Base-by-base conservation (phyloP, 805 yeast species). In the Yamadazyma kitorensis region DNA sequence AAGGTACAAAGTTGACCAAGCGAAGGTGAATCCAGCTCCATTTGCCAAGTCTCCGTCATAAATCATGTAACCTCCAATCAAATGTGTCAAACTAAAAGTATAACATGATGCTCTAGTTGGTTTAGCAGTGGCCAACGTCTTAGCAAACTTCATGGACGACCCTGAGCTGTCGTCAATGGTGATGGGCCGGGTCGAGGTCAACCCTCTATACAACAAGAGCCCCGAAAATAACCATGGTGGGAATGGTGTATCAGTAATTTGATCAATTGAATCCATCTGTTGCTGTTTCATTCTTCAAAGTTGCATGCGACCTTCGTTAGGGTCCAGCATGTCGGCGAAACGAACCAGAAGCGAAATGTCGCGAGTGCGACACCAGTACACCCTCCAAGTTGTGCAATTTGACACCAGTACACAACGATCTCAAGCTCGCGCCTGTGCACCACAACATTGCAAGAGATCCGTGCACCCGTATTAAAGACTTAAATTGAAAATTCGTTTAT, bases 1-100 rank as follows among this genome's bases (percentile, higher is more conserved):
- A 38, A 82, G 52, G 49, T 86, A 89, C 38, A 88, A 57, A 6
- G 83, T 55, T 6, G 86, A 76, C 96, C 96, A 89, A 2, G 93
- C 94, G 48, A 76, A 68, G 5, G 74, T 64, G 50, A 88, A 82
- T 0, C 95, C 96, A 1, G 91, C 71, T 3, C 95, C 96, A 57
- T 84, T 80, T 29, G 73, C 71, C 14, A 77, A 59, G 49, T 87
- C 96, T 11, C 85, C 81, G 52, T 88, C 96, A 43, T 69, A 68
- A 25, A 82, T 73, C 66, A 88, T 82, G 65, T 76, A 82, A 3
- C 85, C 79, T 17, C 91, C 91, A 13, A 82, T 55, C 1, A 78
- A 78, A 37, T 74, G 61, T 24, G 84, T 78, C 1, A 72, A 60
- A 4, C 86, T 83, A 53, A 84, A 84, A 8, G 79, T 48, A 17